These are phyloP conservation scores for Pilaira anomala DNA, from an alignment of 192 early-diverging fungal genomes.

Conservation along the genomic window DNA sequence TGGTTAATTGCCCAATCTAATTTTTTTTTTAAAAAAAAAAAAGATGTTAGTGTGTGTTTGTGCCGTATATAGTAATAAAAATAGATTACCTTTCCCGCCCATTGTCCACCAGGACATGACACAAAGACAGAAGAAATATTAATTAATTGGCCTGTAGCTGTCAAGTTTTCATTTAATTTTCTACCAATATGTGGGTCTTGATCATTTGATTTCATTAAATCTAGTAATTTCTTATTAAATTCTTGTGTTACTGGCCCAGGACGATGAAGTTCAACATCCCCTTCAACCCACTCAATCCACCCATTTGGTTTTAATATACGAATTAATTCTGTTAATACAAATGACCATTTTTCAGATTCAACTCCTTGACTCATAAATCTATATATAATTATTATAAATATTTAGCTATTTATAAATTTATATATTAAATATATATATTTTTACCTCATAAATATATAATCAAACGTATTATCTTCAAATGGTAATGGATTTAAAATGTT, in stretches of 20 bases:
- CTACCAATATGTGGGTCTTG: slow-evolving; percentile 28
- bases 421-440: neutral
- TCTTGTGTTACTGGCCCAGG: slow-evolving; percentile 28
- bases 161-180: slow-evolving; percentile 20
- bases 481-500: slow-evolving; percentile 31
- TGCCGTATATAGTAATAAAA: too few relatives aligned
- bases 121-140: slow-evolving; percentile 26
- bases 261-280: slow-evolving; percentile 25
- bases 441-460: slow-evolving; percentile 48
- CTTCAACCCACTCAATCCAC: slow-evolving; percentile 48
- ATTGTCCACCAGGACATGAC: slow-evolving; percentile 38
- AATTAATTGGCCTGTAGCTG: slow-evolving; percentile 9
- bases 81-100: slow-evolving; percentile 36
- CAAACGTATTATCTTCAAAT: slow-evolving; percentile 46
- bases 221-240: slow-evolving; percentile 20
- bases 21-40: neutral
- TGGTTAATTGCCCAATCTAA: slow-evolving; percentile 36
- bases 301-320: slow-evolving; percentile 51
- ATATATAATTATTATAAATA: neutral
- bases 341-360: slow-evolving; percentile 38
- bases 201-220: slow-evolving; percentile 11
- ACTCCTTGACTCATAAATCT: slow-evolving; percentile 38
- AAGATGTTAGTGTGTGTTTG: neutral
- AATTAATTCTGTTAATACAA: slow-evolving; percentile 37
- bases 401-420: neutral